A percentile compares a stretch with the other conserved stretches of the same genome.
phyloP scores from a whole-genome alignment of 2,329 filamentous ascomycete species.

The Drechslerella dactyloides region DNA sequence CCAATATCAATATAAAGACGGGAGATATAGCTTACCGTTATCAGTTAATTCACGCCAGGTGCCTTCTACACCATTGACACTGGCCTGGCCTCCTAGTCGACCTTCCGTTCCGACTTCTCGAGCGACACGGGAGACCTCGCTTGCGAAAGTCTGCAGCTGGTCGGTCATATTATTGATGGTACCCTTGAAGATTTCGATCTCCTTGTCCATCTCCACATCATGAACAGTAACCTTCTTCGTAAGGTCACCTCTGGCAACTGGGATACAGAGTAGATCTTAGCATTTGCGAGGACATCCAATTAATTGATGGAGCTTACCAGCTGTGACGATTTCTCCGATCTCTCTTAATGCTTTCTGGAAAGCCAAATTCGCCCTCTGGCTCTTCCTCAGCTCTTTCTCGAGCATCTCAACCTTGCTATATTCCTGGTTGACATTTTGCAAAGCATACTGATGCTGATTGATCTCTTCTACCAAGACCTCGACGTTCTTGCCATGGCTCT shows the following conservation, averaged over 20 bases:
- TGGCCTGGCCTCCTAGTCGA: conserved; percentile 88
- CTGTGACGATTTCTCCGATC: conserved; percentile 96
- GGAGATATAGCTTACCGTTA: conserved; percentile 61
- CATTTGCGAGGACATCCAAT: background rate
- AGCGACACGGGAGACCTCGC: conserved; percentile 91
- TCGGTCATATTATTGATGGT: conserved; percentile 99
- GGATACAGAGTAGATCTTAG: background rate
- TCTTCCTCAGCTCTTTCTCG: conserved; percentile 92
- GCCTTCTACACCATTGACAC: conserved; percentile 90
- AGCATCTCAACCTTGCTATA: conserved; percentile 85
- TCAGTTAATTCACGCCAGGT: conserved; percentile 97
- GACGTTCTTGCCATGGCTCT: conserved; percentile 72
- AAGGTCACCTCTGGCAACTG: conserved; percentile 87
- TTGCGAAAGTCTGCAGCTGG: conserved; percentile 93
- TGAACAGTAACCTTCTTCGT: conserved; percentile 98
- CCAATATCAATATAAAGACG: background rate
- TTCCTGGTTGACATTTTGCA: conserved; percentile 86
- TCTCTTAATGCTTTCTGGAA: conserved; percentile 97
- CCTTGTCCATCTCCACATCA: conserved; percentile 93
- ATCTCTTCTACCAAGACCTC: conserved; percentile 93
- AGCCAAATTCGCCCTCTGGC: conserved; percentile 96
- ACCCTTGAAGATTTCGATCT: conserved; percentile 96
- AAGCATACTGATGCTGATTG: conserved; percentile 81
- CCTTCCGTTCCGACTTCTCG: conserved; percentile 96
- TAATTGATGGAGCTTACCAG: conserved; percentile 57